Evolutionary conservation across 2,329 filamentous ascomycete genomes (phyloP).

Genomic region (Monilinia polystroma): DNA sequence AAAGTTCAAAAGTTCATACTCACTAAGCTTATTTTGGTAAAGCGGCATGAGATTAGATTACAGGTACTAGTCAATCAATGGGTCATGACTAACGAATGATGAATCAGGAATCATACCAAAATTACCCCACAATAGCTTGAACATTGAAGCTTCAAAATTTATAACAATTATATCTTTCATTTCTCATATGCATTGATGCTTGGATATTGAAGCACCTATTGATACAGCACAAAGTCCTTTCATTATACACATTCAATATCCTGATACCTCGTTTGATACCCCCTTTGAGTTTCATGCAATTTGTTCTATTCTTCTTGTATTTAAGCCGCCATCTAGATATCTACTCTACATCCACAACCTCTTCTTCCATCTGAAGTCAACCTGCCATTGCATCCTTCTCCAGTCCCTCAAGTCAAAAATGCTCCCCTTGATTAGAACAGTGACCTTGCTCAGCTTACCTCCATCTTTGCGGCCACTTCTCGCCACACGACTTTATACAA

Average conservation of each 20-base stretch:
- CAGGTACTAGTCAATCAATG: neutral
- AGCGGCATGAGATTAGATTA: neutral
- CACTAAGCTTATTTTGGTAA: conserved; percentile 18
- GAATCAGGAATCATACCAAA: no score
- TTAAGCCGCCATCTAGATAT: neutral
- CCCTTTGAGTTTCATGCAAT: neutral
- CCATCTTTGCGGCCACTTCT: conserved; percentile 43
- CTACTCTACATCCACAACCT: neutral
- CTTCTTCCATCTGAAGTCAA: neutral
- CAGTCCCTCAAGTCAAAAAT: neutral
- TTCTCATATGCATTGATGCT: no score
- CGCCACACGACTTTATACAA: conserved; percentile 56
- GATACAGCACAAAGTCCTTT: neutral
- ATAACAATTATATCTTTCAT: neutral
- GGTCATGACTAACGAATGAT: neutral
- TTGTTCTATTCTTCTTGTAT: neutral
- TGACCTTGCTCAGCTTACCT: conserved; percentile 42
- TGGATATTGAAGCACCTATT: no score
- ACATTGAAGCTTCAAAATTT: conserved; percentile 13
- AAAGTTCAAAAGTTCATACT: neutral
- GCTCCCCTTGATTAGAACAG: conserved; percentile 25
- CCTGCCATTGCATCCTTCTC: no score
- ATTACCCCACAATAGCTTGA: conserved; percentile 16
- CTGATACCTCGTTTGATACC: neutral
- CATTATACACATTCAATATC: neutral